Conservation (phyloP, 2,329 filamentous ascomycete genomes). For the Claviceps pazoutovae region DNA sequence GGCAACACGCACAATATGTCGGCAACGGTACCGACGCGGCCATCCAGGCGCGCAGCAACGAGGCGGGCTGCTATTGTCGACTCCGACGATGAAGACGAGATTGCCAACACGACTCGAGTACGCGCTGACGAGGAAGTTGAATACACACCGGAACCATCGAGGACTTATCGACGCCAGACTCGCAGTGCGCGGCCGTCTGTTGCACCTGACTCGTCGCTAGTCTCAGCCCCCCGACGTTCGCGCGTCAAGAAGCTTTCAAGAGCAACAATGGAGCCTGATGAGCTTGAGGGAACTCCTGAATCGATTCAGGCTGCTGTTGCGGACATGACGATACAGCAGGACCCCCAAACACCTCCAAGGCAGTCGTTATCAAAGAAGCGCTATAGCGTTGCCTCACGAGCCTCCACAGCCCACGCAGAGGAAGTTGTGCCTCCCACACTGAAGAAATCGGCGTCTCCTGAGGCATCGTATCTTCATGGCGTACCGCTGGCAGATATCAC, state of each 20-base stretch:
- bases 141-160: slow-evolving; percentile 59
- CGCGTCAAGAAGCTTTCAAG: slow-evolving; percentile 25
- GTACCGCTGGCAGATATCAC: slow-evolving; percentile 66
- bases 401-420: slow-evolving; percentile 25
- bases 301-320: slow-evolving; percentile 23
- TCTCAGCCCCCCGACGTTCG: slow-evolving; percentile 28
- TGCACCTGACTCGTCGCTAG: slow-evolving; percentile 28
- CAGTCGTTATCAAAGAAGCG: slow-evolving; percentile 50
- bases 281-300: slow-evolving; percentile 1
- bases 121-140: slow-evolving; percentile 59
- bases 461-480: slow-evolving; percentile 32
- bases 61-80: slow-evolving; percentile 65
- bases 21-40: slow-evolving; percentile 20
- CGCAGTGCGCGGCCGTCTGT: slow-evolving; percentile 27
- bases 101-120: slow-evolving; percentile 33
- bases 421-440: slow-evolving; percentile 29
- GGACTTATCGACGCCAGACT: slow-evolving; percentile 39
- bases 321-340: slow-evolving; percentile 19
- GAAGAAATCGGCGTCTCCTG: slow-evolving; percentile 41
- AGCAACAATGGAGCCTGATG: slow-evolving; percentile 12
- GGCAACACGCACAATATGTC: slow-evolving; percentile 14
- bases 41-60: slow-evolving; percentile 31
- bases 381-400: slow-evolving; percentile 39
- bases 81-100: slow-evolving; percentile 62
- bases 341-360: slow-evolving; percentile 20